phyloP scores from a whole-genome alignment of 176 grass and related monocot species.

The Musa beccarii region DNA sequence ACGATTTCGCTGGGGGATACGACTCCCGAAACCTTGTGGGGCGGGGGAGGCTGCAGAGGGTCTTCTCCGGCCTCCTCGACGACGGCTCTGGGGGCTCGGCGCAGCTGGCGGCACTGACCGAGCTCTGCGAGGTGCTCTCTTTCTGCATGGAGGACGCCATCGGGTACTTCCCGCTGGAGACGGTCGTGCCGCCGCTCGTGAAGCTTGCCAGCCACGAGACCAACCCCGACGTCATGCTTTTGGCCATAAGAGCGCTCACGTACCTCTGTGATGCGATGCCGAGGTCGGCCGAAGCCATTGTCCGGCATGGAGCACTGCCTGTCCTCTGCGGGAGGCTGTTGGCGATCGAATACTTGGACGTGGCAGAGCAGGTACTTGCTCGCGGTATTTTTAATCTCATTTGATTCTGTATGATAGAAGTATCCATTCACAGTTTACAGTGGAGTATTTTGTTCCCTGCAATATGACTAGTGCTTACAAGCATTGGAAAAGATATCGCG shows the following conservation, averaged over 20 bases:
- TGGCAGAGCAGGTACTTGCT: slow-evolving; percentile 69
- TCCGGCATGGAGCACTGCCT: slow-evolving; percentile 64
- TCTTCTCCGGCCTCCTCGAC: slow-evolving; percentile 48
- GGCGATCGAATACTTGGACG: slow-evolving; percentile 76
- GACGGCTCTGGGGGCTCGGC: slow-evolving; percentile 30
- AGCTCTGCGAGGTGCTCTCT: slow-evolving; percentile 91
- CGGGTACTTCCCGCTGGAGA: slow-evolving; percentile 50
- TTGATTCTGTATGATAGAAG: neutral
- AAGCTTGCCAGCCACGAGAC: slow-evolving; percentile 29
- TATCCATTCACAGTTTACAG: neutral
- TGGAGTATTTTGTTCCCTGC: neutral
- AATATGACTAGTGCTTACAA: slow-evolving; percentile 55
- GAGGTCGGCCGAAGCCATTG: slow-evolving; percentile 52
- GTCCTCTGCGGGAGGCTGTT: slow-evolving; percentile 61
- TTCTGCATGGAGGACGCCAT: slow-evolving; percentile 63
- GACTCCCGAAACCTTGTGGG: slow-evolving; percentile 10
- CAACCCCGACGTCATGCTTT: slow-evolving; percentile 55
- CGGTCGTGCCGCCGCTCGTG: slow-evolving; percentile 54
- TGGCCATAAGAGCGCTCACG: slow-evolving; percentile 74
- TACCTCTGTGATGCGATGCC: slow-evolving; percentile 95
- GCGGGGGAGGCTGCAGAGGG: slow-evolving; percentile 37
- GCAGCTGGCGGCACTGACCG: slow-evolving; percentile 41
- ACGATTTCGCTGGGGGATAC: slow-evolving; percentile 14
- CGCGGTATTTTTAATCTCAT: neutral
- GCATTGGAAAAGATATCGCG: slow-evolving; percentile 91